Conservation (phyloP, 352 stramenopile species). For the Globisporangium lucens region DNA sequence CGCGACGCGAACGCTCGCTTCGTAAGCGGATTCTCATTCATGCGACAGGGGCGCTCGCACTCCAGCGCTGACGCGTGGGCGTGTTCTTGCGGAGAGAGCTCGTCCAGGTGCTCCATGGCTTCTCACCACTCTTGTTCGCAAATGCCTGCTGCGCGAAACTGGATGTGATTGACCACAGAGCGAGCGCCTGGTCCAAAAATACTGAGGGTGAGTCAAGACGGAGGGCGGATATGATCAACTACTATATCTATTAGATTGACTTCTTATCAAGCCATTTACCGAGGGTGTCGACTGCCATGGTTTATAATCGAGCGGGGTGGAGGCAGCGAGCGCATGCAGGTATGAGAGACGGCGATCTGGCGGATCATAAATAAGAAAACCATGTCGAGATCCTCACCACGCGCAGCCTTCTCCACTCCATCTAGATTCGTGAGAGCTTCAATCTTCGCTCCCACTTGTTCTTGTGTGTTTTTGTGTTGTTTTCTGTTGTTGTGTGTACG, state of each 20-base stretch:
- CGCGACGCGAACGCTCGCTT: conserved; percentile 30
- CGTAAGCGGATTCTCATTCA: conserved; percentile 43
- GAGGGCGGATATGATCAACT: conserved; percentile 4
- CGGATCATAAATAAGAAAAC: conserved; percentile 19
- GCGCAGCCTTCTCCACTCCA: neutral
- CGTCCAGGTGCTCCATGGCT: conserved; percentile 28
- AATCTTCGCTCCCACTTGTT: conserved; percentile 2
- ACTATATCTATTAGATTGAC: conserved; percentile 14
- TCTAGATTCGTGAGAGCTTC: neutral
- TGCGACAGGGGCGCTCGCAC: conserved; percentile 30
- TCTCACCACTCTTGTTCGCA: neutral
- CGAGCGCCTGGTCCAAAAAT: neutral
- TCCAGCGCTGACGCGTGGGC: conserved; percentile 26
- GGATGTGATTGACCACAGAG: neutral
- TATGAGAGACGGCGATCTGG: neutral
- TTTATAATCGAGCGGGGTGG: neutral
- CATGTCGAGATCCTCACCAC: conserved; percentile 11
- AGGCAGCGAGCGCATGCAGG: neutral
- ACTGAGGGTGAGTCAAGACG: neutral
- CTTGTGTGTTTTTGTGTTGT: neutral
- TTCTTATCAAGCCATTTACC: conserved; percentile 5
- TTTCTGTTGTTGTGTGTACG: neutral
- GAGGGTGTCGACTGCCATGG: neutral
- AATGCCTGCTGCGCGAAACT: neutral
- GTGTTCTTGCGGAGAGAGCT: conserved; percentile 25